These are phyloP conservation scores for Zanthoxylum bungeanum DNA, from an alignment of 345 rosid genomes.

Conservation along the genomic window DNA sequence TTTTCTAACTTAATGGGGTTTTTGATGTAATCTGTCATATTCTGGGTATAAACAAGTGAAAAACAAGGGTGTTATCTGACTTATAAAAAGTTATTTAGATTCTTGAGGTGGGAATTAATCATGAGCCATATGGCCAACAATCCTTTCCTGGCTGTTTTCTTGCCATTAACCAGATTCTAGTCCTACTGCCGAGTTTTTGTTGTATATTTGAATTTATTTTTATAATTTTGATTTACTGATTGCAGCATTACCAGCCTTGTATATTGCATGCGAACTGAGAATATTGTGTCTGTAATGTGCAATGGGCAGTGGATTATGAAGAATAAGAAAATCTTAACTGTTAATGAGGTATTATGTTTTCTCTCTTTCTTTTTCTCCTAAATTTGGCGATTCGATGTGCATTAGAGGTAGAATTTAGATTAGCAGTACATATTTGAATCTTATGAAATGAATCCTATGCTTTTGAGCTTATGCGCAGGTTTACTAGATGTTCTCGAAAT, in stretches of 20 bases:
- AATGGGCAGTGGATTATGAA: slow-evolving; percentile 74
- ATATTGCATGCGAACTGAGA: slow-evolving; percentile 67
- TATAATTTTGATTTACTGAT: slow-evolving; percentile 7
- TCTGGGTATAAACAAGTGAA: background rate
- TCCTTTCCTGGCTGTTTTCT: background rate
- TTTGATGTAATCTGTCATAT: background rate
- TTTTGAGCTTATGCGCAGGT: background rate
- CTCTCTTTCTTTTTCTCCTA: background rate
- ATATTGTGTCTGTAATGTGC: slow-evolving; percentile 62
- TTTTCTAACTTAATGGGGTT: background rate
- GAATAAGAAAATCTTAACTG: slow-evolving; percentile 51
- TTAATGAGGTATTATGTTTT: slow-evolving; percentile 28
- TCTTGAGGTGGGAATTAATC: background rate
- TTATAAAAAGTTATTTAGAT: background rate
- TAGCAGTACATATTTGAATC: background rate
- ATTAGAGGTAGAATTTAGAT: background rate
- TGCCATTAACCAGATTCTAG: background rate
- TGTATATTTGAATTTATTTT: background rate
- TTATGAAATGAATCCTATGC: background rate
- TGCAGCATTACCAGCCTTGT: slow-evolving; percentile 64
- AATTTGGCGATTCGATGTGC: background rate
- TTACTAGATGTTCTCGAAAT: too few species aligned
- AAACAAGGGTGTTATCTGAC: background rate
- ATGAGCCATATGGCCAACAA: background rate
- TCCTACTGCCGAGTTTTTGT: background rate